Evolutionary conservation across 345 rosid species (phyloP).

Genomic region (Acer negundo): DNA sequence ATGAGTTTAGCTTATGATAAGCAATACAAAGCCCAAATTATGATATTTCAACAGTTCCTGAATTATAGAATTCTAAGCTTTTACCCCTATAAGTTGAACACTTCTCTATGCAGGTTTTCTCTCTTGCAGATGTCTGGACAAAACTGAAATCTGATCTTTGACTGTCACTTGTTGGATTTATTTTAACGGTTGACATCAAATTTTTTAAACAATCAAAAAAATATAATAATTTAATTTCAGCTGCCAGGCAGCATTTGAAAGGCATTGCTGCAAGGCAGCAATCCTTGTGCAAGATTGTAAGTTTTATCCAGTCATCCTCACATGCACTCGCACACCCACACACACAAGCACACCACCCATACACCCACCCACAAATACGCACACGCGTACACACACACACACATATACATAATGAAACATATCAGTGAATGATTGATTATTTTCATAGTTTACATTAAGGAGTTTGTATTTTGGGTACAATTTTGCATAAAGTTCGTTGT

Average conservation of each 20-base stretch:
- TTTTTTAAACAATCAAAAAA: too few relatives aligned
- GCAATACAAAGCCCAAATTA: not conserved
- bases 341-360: not conserved
- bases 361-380: too few relatives aligned
- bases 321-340: too few relatives aligned
- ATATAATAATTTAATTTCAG: not conserved
- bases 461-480: constrained; percentile 8
- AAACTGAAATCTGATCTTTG: not conserved
- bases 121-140: not conserved
- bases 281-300: not conserved
- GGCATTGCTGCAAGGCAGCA: not conserved
- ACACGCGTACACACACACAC: not conserved
- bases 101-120: not conserved
- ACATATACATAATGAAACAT: not conserved
- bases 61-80: not conserved
- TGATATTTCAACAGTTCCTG: not conserved
- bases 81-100: not conserved
- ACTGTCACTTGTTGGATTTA: not conserved
- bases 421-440: not conserved
- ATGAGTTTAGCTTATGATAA: not conserved
- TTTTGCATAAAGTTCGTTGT: constrained; percentile 5
- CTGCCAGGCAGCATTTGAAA: not conserved
- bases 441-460: not conserved
- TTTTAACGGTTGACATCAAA: not conserved
- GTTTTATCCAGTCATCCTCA: not conserved